Percentiles rank a stretch among this genome's conserved stretches.
Conservation (phyloP, 2,329 filamentous ascomycete species). For the Colletotrichum shisoi region DNA sequence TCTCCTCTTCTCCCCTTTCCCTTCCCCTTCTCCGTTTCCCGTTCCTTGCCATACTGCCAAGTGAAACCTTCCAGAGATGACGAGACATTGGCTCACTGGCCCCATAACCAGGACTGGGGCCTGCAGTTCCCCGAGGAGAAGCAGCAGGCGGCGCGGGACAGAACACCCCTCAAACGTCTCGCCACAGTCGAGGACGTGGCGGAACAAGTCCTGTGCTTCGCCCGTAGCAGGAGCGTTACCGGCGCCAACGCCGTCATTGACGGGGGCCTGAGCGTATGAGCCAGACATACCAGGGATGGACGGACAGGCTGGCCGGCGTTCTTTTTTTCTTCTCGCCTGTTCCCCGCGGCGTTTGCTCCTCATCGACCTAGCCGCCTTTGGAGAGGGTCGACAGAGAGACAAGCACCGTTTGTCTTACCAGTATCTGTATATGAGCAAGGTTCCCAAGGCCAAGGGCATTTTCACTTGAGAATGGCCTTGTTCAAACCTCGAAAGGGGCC, state of each 20-base stretch:
- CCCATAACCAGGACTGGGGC: constrained; percentile 40
- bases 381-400: too few relatives aligned
- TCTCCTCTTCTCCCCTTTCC: too few relatives aligned
- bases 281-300: background rate
- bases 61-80: background rate
- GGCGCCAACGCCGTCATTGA: constrained; percentile 63
- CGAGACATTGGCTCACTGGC: constrained; percentile 27
- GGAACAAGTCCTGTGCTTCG: constrained; percentile 61
- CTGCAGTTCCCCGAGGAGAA: constrained; percentile 62
- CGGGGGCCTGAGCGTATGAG: constrained; percentile 35
- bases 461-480: background rate
- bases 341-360: background rate
- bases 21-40: too few relatives aligned
- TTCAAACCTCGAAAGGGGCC: constrained; percentile 14
- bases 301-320: background rate
- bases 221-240: constrained; percentile 58
- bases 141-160: constrained; percentile 62
- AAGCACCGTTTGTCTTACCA: background rate
- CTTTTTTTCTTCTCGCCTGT: background rate
- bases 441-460: constrained; percentile 16
- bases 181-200: constrained; percentile 63
- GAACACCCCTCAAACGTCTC: constrained; percentile 66
- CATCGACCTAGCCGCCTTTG: background rate
- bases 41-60: background rate
- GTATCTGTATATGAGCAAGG: background rate